Evolutionary conservation across 768 basidiomycete species (phyloP).

Genomic region (Termitomyces sp.): DNA sequence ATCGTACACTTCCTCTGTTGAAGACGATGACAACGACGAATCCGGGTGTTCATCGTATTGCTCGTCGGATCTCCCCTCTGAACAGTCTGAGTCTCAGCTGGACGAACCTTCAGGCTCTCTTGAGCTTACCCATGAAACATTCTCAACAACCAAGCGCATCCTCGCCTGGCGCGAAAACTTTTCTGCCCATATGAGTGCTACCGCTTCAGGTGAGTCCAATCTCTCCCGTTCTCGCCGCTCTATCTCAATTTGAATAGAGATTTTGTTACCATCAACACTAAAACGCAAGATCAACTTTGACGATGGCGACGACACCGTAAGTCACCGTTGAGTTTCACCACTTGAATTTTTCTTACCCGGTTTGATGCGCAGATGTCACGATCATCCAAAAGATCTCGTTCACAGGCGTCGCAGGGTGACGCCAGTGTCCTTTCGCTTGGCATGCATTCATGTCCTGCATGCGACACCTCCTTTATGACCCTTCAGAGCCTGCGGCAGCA

Average conservation of each 20-base stretch:
- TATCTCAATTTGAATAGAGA: slow-evolving; percentile 15
- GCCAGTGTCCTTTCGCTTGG: slow-evolving; percentile 34
- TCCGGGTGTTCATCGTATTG: slow-evolving; percentile 60
- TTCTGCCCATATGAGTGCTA: slow-evolving; percentile 34
- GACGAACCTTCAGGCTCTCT: slow-evolving; percentile 4
- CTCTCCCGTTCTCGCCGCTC: neutral
- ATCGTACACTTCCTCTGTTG: slow-evolving; percentile 28
- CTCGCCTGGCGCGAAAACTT: slow-evolving; percentile 65
- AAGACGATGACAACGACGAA: slow-evolving; percentile 32
- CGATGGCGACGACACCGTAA: slow-evolving; percentile 35
- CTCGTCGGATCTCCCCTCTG: slow-evolving; percentile 51
- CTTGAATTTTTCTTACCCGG: slow-evolving; percentile 5
- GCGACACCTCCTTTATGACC: slow-evolving; percentile 61
- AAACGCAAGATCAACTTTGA: slow-evolving; percentile 48
- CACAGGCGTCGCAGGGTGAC: slow-evolving; percentile 25
- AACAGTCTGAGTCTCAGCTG: slow-evolving; percentile 23
- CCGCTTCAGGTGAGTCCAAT: slow-evolving; percentile 32
- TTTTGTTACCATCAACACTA: slow-evolving; percentile 29
- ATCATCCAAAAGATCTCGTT: slow-evolving; percentile 53
- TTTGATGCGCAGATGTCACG: slow-evolving; percentile 37
- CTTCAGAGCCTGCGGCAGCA: slow-evolving; percentile 57
- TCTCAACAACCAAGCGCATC: slow-evolving; percentile 57
- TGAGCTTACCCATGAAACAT: slow-evolving; percentile 40
- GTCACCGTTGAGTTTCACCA: slow-evolving; percentile 11
- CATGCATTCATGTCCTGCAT: slow-evolving; percentile 67